Evolutionary conservation across 2,329 filamentous ascomycete genomes (phyloP), one percentile per base, ranked within the genome.

Genomic region (Fusarium annulatum): DNA sequence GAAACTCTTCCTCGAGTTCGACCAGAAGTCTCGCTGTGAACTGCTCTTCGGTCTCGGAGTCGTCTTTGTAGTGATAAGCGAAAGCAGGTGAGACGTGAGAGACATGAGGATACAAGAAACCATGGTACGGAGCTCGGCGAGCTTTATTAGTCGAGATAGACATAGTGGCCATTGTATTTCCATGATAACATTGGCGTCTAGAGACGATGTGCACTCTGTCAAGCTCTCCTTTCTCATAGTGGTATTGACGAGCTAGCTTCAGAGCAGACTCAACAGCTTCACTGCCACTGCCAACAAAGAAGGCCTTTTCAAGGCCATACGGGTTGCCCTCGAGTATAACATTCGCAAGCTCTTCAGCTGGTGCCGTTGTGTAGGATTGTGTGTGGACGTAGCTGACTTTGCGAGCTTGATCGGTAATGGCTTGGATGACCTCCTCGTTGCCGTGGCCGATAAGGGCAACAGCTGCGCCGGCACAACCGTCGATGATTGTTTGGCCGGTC

Each of bases 211-310:
- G 42, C 8, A 68, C 23, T 39, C 58, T 55, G 0, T 56, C 64
- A 0, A 49, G 15, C 9, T 63, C 49, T 2, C 64, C 66, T 15
- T 45, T 63, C 7, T 69, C 66, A 21, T 63, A 69, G 39, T 81
- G 84, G 59, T 86, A 88, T 67, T 88, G 86, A 4, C 84, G 75
- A 0, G 85, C 85, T 8, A 86, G 76, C 67, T 88, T 88, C 46
- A 88, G 63, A 0, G 84, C 83, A 0, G 85, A 82, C 68, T 88
- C 86, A 16, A 83, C 81, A 1, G 86, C 86, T 55, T 81, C 81
- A 36, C 78, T 78, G 5, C 78, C 75, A 30, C 76, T 74, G 0
- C 74, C 68, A 21, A 78, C 67, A 23, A 79, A 77, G 26, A 78
- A 76, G 1, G 76, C 77, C 26, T 78, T 79, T 2, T 72, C 67